These are phyloP conservation scores for Trypethelium eluteriae DNA, from an alignment of 495 filamentous ascomycete genomes.

Conservation along the genomic window DNA sequence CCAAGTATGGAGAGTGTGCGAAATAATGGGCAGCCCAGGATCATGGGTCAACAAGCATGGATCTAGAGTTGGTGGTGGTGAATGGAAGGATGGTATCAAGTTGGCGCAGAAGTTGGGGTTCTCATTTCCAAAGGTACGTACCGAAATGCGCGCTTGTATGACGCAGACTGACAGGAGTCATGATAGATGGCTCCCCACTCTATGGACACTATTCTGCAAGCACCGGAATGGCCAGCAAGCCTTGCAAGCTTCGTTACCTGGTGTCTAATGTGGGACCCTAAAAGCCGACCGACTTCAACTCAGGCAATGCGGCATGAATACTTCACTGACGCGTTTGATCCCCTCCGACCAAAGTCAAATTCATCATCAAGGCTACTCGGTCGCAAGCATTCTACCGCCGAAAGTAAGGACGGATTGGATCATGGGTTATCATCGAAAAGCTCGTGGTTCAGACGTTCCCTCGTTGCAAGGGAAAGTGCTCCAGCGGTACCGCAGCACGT, in stretches of 20 bases:
- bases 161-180: not conserved
- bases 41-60: conserved; percentile 94
- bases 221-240: conserved; percentile 84
- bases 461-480: conserved; percentile 63
- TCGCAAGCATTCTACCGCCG: conserved; percentile 78
- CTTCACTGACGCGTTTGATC: conserved; percentile 92
- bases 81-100: conserved; percentile 92
- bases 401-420: conserved; percentile 54
- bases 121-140: conserved; percentile 81
- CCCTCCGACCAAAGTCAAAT: conserved; percentile 74
- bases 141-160: not conserved
- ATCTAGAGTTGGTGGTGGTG: conserved; percentile 81
- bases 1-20: conserved; percentile 97
- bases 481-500: conserved; percentile 45
- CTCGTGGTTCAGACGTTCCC: conserved; percentile 92
- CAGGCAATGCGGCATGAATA: conserved; percentile 92
- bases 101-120: conserved; percentile 95
- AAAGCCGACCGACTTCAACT: conserved; percentile 82
- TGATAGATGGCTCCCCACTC: conserved; percentile 89
- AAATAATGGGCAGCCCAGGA: conserved; percentile 98
- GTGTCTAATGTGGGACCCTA: conserved; percentile 99
- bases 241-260: conserved; percentile 91
- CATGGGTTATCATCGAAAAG: conserved; percentile 28
- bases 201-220: conserved; percentile 86
- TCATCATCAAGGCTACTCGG: conserved; percentile 75